Evolutionary conservation across 441 rosid species (phyloP).

Genomic region (Cnidoscolus chayamansa): DNA sequence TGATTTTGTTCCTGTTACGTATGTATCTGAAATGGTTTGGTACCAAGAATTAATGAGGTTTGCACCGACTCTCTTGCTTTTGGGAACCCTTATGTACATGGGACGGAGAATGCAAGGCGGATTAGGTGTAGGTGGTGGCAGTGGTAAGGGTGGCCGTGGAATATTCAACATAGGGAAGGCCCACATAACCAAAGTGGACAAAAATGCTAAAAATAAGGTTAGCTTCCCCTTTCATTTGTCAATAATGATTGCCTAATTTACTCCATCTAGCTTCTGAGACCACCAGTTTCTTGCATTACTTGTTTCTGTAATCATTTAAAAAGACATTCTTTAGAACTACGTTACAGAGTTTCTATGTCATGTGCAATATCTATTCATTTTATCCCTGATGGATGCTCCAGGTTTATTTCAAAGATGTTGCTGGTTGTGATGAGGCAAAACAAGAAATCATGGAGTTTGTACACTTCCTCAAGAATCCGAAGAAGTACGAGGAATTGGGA

Average conservation of each 20-base stretch:
- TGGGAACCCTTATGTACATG: slow-evolving; percentile 52
- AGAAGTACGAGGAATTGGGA: slow-evolving; percentile 63
- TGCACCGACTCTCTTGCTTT: slow-evolving; percentile 48
- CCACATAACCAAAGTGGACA: slow-evolving; percentile 52
- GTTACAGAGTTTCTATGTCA: neutral
- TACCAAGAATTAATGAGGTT: slow-evolving; percentile 49
- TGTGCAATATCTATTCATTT: neutral
- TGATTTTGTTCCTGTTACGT: slow-evolving; percentile 53
- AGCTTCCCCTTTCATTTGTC: slow-evolving; percentile 4
- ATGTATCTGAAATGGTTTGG: slow-evolving; percentile 49
- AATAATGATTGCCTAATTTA: neutral
- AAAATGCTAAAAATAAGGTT: slow-evolving; percentile 63
- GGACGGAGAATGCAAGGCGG: slow-evolving; percentile 54
- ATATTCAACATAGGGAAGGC: slow-evolving; percentile 68
- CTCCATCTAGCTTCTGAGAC: neutral
- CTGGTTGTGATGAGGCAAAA: slow-evolving; percentile 78
- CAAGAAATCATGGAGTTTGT: slow-evolving; percentile 79
- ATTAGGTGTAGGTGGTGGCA: slow-evolving; percentile 51
- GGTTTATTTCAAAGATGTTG: slow-evolving; percentile 66
- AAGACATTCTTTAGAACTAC: neutral
- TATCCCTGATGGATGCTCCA: slow-evolving; percentile 13
- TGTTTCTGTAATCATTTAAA: neutral
- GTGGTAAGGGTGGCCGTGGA: slow-evolving; percentile 54
- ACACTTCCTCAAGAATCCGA: slow-evolving; percentile 70
- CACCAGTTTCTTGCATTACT: neutral